These are phyloP conservation scores for Avena insularis DNA, from an alignment of 176 grass and related monocot genomes.

Conservation along the genomic window DNA sequence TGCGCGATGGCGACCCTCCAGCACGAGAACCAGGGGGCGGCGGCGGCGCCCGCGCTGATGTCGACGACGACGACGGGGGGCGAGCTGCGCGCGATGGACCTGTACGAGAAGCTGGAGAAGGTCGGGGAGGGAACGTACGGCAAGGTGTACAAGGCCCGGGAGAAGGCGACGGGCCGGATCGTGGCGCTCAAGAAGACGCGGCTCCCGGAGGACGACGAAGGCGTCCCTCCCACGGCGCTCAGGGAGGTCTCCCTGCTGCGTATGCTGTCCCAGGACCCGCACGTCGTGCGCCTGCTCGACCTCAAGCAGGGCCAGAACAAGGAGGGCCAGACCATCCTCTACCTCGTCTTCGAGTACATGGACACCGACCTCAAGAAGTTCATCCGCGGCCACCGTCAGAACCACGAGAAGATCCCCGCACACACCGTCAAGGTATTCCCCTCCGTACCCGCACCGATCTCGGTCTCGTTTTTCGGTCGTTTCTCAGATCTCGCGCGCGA, in stretches of 20 bases:
- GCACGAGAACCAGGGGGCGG: slow-evolving; percentile 23
- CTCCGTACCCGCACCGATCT: neutral
- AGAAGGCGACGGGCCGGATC: slow-evolving; percentile 93
- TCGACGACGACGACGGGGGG: slow-evolving; percentile 24
- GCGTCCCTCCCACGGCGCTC: slow-evolving; percentile 92
- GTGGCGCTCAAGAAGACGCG: slow-evolving; percentile 99
- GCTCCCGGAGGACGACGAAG: slow-evolving; percentile 97
- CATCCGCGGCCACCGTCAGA: slow-evolving; percentile 78
- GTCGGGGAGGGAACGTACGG: slow-evolving; percentile 99
- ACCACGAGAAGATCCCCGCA: slow-evolving; percentile 59
- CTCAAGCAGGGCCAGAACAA: slow-evolving; percentile 96
- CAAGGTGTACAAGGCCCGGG: slow-evolving; percentile 98
- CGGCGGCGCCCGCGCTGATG: slow-evolving; percentile 13
- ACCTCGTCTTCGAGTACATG: slow-evolving; percentile 99
- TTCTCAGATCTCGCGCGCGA: neutral
- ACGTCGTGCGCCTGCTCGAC: slow-evolving; percentile 89
- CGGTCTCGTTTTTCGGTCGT: neutral
- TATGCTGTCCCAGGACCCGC: slow-evolving; percentile 92
- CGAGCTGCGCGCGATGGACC: slow-evolving; percentile 78
- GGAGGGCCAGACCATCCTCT: slow-evolving; percentile 90
- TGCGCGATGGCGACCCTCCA: slow-evolving; percentile 47
- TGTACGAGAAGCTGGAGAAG: slow-evolving; percentile 99
- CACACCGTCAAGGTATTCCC: slow-evolving; percentile 67
- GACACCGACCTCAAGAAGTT: slow-evolving; percentile 99
- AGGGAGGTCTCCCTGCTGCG: slow-evolving; percentile 97